Evolutionary conservation across 2,329 filamentous ascomycete species (phyloP).

Genomic region (Sporothrix variecibatus): DNA sequence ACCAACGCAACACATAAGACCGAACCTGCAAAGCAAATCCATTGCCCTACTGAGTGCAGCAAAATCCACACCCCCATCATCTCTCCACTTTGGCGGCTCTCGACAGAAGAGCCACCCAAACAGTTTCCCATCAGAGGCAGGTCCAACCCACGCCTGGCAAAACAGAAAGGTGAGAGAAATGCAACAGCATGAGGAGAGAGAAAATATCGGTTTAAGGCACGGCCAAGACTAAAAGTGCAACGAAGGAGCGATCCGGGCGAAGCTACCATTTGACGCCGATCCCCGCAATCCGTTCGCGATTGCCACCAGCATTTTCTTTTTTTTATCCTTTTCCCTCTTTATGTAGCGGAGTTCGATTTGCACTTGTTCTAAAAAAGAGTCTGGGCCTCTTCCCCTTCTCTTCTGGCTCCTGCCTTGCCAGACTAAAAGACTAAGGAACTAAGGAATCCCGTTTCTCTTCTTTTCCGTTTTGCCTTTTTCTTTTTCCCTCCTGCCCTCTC

Average conservation of each 20-base stretch:
- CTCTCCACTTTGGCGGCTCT: constrained; percentile 11
- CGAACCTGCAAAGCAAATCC: background rate
- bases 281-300: constrained; percentile 21
- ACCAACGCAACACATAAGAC: no score
- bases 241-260: constrained; percentile 4
- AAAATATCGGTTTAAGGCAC: background rate
- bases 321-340: background rate
- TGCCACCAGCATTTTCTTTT: background rate
- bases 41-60: background rate
- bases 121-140: background rate
- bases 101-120: background rate
- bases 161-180: background rate
- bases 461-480: background rate
- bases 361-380: background rate
- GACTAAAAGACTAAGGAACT: background rate
- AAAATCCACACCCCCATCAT: background rate
- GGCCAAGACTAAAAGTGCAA: background rate
- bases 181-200: background rate
- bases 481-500: background rate
- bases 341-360: background rate
- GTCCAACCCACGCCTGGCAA: background rate
- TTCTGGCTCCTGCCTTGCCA: background rate
- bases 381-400: background rate
- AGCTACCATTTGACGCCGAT: constrained; percentile 12
- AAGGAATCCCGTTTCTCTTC: background rate